Evolutionary conservation across 306 rosid genomes (phyloP).

Genomic region (Fagus sylvatica): DNA sequence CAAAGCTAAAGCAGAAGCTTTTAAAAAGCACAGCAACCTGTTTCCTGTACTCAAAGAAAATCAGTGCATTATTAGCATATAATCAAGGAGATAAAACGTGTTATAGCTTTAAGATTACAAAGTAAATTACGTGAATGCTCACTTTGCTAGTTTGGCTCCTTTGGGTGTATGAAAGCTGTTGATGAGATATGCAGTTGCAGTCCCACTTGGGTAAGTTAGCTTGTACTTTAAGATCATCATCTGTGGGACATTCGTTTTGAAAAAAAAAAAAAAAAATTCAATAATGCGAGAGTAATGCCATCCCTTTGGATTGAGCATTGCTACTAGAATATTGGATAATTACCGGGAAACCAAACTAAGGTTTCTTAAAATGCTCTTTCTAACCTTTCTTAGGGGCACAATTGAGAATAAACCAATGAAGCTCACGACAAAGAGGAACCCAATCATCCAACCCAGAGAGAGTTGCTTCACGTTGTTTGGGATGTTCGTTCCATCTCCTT

Average conservation of each 20-base stretch:
- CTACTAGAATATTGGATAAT: too few species aligned
- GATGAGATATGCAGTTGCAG: constrained; percentile 81
- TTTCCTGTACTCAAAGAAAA: constrained; percentile 38
- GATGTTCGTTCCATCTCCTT: constrained; percentile 47
- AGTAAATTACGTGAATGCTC: not conserved
- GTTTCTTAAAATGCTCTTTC: not conserved
- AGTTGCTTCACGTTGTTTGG: constrained; percentile 56
- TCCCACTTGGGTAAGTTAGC: constrained; percentile 78
- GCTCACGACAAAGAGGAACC: constrained; percentile 68
- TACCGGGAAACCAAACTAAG: not conserved
- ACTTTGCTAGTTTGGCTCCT: constrained; percentile 83
- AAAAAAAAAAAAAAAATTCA: not conserved
- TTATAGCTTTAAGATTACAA: too few species aligned
- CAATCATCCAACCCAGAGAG: constrained; percentile 69
- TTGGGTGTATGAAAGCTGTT: constrained; percentile 81
- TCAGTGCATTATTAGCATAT: too few species aligned
- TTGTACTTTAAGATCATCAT: constrained; percentile 73
- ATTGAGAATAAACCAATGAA: constrained; percentile 76
- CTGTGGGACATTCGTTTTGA: constrained; percentile 25
- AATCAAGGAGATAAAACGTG: too few species aligned
- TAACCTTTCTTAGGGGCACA: constrained; percentile 73
- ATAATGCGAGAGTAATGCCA: too few species aligned
- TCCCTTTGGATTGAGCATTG: too few species aligned
- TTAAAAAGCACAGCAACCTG: constrained; percentile 67
- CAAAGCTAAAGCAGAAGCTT: constrained; percentile 57